A percentile compares a stretch with the other conserved stretches of the same genome.
Evolutionary conservation across 768 basidiomycete genomes (phyloP).

Genomic region (Boletus sp.): DNA sequence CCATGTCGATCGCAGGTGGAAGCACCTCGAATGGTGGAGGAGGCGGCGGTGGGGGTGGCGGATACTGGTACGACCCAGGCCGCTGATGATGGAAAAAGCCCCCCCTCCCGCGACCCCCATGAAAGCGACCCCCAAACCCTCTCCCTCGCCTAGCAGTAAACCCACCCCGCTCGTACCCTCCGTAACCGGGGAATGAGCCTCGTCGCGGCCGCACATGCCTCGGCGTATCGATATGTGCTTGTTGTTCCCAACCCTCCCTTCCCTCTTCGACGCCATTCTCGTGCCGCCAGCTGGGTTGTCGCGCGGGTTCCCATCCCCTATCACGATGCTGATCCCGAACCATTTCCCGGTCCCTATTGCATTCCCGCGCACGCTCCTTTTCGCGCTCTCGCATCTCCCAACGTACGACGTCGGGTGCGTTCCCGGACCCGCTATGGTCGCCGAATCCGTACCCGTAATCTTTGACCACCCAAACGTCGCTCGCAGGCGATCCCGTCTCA

Average conservation of each 20-base stretch:
- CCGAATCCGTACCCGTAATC: constrained; percentile 69
- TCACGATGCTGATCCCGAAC: constrained; percentile 17
- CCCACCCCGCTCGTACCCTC: constrained; percentile 32
- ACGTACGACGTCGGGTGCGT: constrained; percentile 28
- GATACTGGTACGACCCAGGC: constrained; percentile 31
- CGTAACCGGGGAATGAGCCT: constrained; percentile 33
- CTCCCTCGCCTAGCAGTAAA: constrained; percentile 33
- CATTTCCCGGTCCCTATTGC: constrained; percentile 11
- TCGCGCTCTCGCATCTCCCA: constrained; percentile 31
- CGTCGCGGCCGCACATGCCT: constrained; percentile 30
- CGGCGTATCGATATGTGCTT: constrained; percentile 9
- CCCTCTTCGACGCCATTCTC: constrained; percentile 28
- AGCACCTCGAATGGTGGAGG: constrained; percentile 28
- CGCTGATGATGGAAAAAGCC: constrained; percentile 33
- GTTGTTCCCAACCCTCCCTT: constrained; percentile 23
- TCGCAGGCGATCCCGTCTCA: constrained; percentile 17
- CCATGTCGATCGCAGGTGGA: constrained; percentile 23
- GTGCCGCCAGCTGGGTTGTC: constrained; percentile 20
- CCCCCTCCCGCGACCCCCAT: constrained; percentile 34
- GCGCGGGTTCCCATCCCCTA: constrained; percentile 13
- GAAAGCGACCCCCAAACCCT: constrained; percentile 37
- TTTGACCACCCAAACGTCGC: constrained; percentile 51
- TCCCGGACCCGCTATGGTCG: constrained; percentile 36
- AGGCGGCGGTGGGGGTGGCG: constrained; percentile 20
- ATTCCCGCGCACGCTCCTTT: constrained; percentile 14